Base-by-base conservation (phyloP, 2,329 filamentous ascomycete genomes). In the Esteya vermicola region DNA sequence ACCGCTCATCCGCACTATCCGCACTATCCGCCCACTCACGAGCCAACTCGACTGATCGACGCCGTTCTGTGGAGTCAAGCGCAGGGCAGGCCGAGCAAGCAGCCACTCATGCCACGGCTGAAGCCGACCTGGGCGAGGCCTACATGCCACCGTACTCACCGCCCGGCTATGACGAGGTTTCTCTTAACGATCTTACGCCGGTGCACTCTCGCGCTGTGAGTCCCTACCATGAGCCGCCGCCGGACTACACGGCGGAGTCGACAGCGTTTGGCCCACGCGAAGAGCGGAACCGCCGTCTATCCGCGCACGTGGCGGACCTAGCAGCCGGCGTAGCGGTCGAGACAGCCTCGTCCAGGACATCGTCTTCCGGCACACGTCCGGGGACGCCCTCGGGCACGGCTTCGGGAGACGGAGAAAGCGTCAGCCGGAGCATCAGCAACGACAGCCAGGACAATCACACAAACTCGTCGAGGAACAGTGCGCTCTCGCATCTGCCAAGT, bases 51-150 rank as follows among this genome's bases (percentile, higher is more conserved):
- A 23, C 36, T 1, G 41, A 38, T 4, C 57, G 42, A 72, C 70
- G 4, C 57, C 58, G 22, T 61, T 63, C n/a, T n/a, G n/a, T n/a
- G n/a, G 68, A 64, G 3, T 70, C 68, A 9, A 68, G 65, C 45
- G 67, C 67, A 2, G 70, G 73, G 47, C 57, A 70, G 19, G 60
- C 67, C 25, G 69, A 73, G n/a, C n/a, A n/a, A n/a, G n/a, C n/a
- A n/a, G n/a, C n/a, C n/a, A n/a, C n/a, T n/a, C n/a, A n/a, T n/a
- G n/a, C n/a, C 20, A 48, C 52, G 8, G 53, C 52, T 9, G 55
- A 56, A 49, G 63, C 60, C 4, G 69, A 72, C 37, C 49, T 71
- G 5, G 68, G 62, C 25, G 64, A 64, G 4, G 56, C 53, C 26
- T 52, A 56, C 18, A 65, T 72, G 52, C 67, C 68, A 10, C 54